phyloP scores from a whole-genome alignment of 1,139 yeast species.

The Saccharomycopsis crataegensis region DNA sequence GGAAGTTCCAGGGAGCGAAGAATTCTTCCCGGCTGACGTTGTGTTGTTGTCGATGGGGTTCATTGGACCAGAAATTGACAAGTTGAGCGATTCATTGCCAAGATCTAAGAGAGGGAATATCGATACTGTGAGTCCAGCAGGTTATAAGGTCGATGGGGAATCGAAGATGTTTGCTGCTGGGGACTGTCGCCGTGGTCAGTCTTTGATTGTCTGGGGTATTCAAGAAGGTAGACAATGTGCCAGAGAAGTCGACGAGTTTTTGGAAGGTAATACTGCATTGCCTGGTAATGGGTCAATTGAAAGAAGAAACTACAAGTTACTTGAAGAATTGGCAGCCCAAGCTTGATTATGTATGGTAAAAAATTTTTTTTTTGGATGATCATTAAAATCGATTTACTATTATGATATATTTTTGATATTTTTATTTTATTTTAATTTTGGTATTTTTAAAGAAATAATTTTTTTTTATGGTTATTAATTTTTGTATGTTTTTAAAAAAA shows the following conservation, averaged over 20 bases:
- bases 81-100: conserved; percentile 45
- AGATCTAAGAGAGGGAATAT: conserved; percentile 87
- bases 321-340: conserved; percentile 38
- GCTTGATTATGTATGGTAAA: conserved; percentile 3
- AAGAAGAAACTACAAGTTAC: conserved; percentile 66
- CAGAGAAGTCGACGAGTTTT: conserved; percentile 74
- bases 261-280: conserved; percentile 72
- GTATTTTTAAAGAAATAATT: neutral
- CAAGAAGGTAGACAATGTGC: conserved; percentile 99
- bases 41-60: conserved; percentile 96
- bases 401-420: neutral
- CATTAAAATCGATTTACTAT: neutral
- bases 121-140: conserved; percentile 56
- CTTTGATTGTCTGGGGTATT: conserved; percentile 98
- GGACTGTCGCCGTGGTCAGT: conserved; percentile 98
- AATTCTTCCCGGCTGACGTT: conserved; percentile 88
- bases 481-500: neutral
- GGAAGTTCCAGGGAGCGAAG: conserved; percentile 92
- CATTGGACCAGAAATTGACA: conserved; percentile 89
- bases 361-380: neutral
- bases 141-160: conserved; percentile 58
- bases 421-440: neutral
- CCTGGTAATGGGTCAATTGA: conserved; percentile 94
- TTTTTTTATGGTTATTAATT: neutral
- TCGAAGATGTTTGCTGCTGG: conserved; percentile 89